Base-by-base conservation (phyloP, 257 asterid species). In the Galeopsis tetrahit region DNA sequence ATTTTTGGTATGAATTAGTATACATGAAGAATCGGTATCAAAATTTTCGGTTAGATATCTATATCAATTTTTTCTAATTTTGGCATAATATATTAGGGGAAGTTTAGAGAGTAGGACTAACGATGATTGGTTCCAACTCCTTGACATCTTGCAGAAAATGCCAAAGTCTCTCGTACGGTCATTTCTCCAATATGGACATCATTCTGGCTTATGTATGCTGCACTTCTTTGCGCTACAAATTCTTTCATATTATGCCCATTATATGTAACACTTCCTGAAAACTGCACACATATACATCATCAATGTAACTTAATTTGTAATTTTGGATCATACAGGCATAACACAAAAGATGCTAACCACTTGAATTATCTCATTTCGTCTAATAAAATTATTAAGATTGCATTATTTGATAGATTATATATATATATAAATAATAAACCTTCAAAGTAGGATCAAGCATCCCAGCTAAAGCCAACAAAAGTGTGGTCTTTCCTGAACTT, bases 101-200 rank as follows among this genome's bases (percentile, higher is more conserved):
- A n/a, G n/a, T n/a, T n/a, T n/a, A n/a, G n/a, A n/a, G 28, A 7
- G 32, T 21, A 55, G 32, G 5, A 73, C 83, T 64, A 9, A 88
- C 95, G 89, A 15, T 78, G 79, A 63, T 85, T 82, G 56, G 85
- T 78, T 71, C 91, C 96, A 58, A 87, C 87, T 31, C 96, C 96
- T 76, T 87, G 96, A 68, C 88, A 85, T 80, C 91, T 82, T 2
- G 93, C 93, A 5, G 96, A 87, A 63, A 87, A 89, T 3, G 88
- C 88, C 53, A 89, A 61, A 10, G 93, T 89, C 76, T 89, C 93
- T 69, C 90, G 76, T 3, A 89, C 96, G 0, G 91, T 87, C 74
- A 87, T 68, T 78, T 89, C 96, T 76, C 86, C 90, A 5, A 78
- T 58, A 42, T 87, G 96, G n/a, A 87, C 86, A 85, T 89, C 96